Conservation (phyloP, 2,329 filamentous ascomycete genomes). For the Sporothrix inflata region DNA sequence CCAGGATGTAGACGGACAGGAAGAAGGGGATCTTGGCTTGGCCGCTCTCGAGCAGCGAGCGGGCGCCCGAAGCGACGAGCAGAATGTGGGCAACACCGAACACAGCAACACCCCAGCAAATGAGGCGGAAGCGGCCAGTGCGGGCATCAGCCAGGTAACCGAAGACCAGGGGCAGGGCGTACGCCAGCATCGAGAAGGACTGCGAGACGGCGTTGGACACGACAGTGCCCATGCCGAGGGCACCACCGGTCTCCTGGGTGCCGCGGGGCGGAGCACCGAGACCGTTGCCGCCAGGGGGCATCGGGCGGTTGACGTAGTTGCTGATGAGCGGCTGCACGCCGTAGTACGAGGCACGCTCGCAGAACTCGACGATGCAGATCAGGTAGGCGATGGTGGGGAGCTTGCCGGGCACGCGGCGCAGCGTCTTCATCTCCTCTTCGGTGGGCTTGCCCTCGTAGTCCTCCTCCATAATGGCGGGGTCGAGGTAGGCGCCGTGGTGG, state of each 20-base stretch:
- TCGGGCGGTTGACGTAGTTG: slow-evolving; percentile 63
- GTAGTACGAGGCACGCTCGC: slow-evolving; percentile 79
- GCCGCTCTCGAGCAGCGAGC: slow-evolving; percentile 48
- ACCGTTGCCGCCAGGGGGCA: slow-evolving; percentile 58
- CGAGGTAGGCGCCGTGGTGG: slow-evolving; percentile 28
- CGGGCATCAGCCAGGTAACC: slow-evolving; percentile 67
- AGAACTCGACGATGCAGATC: slow-evolving; percentile 73
- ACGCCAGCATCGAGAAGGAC: slow-evolving; percentile 61
- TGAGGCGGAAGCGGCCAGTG: slow-evolving; percentile 71
- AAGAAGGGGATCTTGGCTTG: slow-evolving; percentile 59
- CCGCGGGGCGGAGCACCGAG: slow-evolving; percentile 48
- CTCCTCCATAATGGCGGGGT: slow-evolving; percentile 30
- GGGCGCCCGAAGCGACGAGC: slow-evolving; percentile 63
- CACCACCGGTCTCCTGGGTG: slow-evolving; percentile 57
- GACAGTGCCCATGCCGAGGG: slow-evolving; percentile 60
- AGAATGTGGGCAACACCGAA: slow-evolving; percentile 71
- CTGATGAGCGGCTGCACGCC: slow-evolving; percentile 70
- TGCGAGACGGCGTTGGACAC: slow-evolving; percentile 56
- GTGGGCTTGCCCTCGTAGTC: slow-evolving; percentile 56
- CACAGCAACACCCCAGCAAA: slow-evolving; percentile 68
- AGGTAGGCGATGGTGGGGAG: slow-evolving; percentile 70
- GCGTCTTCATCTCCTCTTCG: slow-evolving; percentile 62
- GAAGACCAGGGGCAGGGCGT: slow-evolving; percentile 58
- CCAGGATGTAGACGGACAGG: slow-evolving; percentile 59
- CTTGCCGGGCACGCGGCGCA: slow-evolving; percentile 65